Evolutionary conservation across 352 stramenopile genomes (phyloP), one percentile per base, ranked within the genome.

Genomic region (Phytophthora cactorum): DNA sequence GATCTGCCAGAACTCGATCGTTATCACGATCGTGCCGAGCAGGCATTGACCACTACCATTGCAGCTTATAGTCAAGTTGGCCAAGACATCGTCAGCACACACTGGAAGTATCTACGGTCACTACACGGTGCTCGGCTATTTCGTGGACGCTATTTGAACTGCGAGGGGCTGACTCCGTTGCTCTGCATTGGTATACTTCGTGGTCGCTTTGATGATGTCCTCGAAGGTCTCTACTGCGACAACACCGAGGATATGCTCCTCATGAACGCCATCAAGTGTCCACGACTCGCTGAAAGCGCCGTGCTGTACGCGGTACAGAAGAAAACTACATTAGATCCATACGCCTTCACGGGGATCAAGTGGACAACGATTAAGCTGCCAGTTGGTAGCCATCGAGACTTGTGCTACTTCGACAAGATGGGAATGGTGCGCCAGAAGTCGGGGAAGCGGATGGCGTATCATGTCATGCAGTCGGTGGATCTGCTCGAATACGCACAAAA

Each of bases 261-360:
- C 15, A 68, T 63, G 34, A 64, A 70, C 15, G 59, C 73, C 4
- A 44, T 84, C 50, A 72, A 64, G 12, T 74, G 66, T 47, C 59
- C 72, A 7, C 56, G 61, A 17, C 49, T 77, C 1, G 46, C 52
- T 9, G 64, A 72, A n/a, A 71, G 69, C n/a, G 59, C 53, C 8
- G 61, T 84, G 29, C 51, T 81, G 31, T 61, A 75, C 10, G 60
- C 64, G 0, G 62, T 60, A 14, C 54, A 77, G 44, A 59, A 50
- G 34, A 54, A 65, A 12, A 63, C 59, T 0, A 14, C 28, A 5
- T 28, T 60, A n/a, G 64, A 75, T 5, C 67, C 71, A 17, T 74
- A 66, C 54, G 53, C n/a, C 10, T 82, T 79, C 62, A 59, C 72
- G 5, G 75, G 71, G 10, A 66, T 82, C 64, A 79, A 79, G 62